These are phyloP conservation scores for Aspergillus pseudonomiae DNA, from an alignment of 2,329 filamentous ascomycete species.

Conservation along the genomic window DNA sequence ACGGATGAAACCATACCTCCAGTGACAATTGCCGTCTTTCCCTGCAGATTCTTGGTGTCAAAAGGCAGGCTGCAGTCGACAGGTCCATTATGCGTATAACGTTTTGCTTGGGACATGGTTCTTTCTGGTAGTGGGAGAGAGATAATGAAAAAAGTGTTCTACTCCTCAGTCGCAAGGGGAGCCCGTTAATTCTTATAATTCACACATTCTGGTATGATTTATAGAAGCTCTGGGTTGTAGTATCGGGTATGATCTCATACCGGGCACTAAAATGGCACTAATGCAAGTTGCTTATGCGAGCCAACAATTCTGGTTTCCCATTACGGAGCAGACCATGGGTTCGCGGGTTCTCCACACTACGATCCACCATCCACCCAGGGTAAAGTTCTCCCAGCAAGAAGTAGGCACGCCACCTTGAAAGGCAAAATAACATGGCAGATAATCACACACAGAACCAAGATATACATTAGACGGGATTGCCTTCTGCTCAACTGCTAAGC, in stretches of 20 bases:
- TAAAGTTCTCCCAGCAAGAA: too few relatives aligned
- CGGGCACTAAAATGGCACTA: background rate
- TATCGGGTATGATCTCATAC: background rate
- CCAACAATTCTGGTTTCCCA: background rate
- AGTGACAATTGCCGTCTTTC: conserved; percentile 38
- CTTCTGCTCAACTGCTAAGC: too few relatives aligned
- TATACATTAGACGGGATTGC: too few relatives aligned
- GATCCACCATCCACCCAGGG: too few relatives aligned
- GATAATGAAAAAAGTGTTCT: background rate
- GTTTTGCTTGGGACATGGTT: background rate
- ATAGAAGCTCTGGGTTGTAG: background rate
- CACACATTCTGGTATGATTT: background rate
- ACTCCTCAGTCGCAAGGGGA: background rate
- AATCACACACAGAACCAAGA: too few relatives aligned
- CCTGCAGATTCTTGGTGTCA: conserved; percentile 20
- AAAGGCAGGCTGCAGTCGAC: background rate
- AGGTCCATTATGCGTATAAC: conserved; percentile 4
- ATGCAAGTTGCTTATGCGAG: background rate
- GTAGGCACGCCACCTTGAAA: too few relatives aligned
- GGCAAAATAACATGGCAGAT: too few relatives aligned
- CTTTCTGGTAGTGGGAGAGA: background rate
- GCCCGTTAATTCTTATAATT: background rate
- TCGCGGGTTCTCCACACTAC: too few relatives aligned
- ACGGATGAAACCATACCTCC: background rate
- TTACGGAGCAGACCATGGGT: too few relatives aligned